These are phyloP conservation scores for Tolypocladium endophyticum DNA, from an alignment of 2,329 filamentous ascomycete genomes.

Conservation along the genomic window DNA sequence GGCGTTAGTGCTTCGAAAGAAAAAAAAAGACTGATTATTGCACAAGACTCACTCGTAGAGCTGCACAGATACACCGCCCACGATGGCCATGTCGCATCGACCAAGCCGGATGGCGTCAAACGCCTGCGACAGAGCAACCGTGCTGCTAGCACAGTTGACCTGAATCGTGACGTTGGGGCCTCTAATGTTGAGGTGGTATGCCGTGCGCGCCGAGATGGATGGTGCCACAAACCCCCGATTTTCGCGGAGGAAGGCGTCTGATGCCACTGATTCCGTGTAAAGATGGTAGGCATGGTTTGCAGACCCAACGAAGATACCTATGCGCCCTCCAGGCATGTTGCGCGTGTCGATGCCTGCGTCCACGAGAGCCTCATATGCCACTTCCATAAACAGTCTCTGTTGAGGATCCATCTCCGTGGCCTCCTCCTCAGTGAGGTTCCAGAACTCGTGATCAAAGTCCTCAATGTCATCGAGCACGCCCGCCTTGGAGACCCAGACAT, in stretches of 20 bases:
- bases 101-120: constrained; percentile 2
- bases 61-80: constrained; percentile 5
- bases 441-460: constrained; percentile 5
- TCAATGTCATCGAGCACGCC: constrained; percentile 3
- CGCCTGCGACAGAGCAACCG: not conserved
- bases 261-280: constrained; percentile 3
- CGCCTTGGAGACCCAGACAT: constrained; percentile 6
- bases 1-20: not conserved
- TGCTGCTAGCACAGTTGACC: constrained; percentile 5
- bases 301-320: constrained; percentile 2
- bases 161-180: constrained; percentile 4
- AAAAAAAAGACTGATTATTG: not conserved
- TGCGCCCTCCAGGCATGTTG: not conserved
- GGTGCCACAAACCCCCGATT: constrained; percentile 3
- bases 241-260: constrained; percentile 4
- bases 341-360: constrained; percentile 1
- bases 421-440: constrained; percentile 5
- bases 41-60: constrained; percentile 1
- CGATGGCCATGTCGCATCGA: constrained; percentile 3
- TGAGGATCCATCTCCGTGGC: constrained; percentile 7
- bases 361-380: constrained; percentile 1
- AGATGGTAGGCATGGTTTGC: constrained; percentile 4
- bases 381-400: constrained; percentile 4
- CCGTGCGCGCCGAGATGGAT: constrained; percentile 6
- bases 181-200: constrained; percentile 4